Conservation (phyloP, 2,329 filamentous ascomycete species). For the Xylaria sp. region DNA sequence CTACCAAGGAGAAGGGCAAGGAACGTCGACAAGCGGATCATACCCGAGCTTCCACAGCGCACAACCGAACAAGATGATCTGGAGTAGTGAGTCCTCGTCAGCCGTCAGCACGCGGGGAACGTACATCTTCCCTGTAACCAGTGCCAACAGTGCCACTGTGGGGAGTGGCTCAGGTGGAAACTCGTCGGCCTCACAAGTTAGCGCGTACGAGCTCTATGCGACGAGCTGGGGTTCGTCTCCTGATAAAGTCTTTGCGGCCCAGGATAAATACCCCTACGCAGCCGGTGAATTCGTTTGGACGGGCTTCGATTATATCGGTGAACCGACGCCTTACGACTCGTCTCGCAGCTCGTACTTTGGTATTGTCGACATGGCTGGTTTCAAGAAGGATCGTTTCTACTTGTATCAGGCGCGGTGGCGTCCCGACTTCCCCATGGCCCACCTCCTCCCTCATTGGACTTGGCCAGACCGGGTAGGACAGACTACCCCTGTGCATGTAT, state of each 20-base stretch:
- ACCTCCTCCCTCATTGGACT: conserved; percentile 63
- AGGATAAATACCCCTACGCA: conserved; percentile 55
- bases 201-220: conserved; percentile 59
- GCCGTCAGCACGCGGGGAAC: conserved; percentile 56
- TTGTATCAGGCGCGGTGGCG: conserved; percentile 62
- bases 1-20: conserved; percentile 58
- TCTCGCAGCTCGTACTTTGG: conserved; percentile 61
- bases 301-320: conserved; percentile 57
- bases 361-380: conserved; percentile 62
- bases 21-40: conserved; percentile 9
- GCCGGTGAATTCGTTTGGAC: conserved; percentile 62
- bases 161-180: conserved; percentile 49
- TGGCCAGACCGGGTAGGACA: conserved; percentile 55
- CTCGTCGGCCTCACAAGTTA: conserved; percentile 46
- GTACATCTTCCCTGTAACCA: conserved; percentile 58
- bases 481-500: conserved; percentile 60
- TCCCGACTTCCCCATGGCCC: conserved; percentile 53
- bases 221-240: conserved; percentile 53
- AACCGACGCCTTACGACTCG: conserved; percentile 55
- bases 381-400: conserved; percentile 61
- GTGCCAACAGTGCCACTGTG: conserved; percentile 45
- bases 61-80: conserved; percentile 55
- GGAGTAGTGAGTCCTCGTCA: conserved; percentile 51
- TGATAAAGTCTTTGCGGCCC: conserved; percentile 58
- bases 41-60: conserved; percentile 47